Evolutionary conservation across 768 basidiomycete genomes (phyloP), one percentile per base, ranked within the genome.

Genomic region (Lyophyllum decastes): DNA sequence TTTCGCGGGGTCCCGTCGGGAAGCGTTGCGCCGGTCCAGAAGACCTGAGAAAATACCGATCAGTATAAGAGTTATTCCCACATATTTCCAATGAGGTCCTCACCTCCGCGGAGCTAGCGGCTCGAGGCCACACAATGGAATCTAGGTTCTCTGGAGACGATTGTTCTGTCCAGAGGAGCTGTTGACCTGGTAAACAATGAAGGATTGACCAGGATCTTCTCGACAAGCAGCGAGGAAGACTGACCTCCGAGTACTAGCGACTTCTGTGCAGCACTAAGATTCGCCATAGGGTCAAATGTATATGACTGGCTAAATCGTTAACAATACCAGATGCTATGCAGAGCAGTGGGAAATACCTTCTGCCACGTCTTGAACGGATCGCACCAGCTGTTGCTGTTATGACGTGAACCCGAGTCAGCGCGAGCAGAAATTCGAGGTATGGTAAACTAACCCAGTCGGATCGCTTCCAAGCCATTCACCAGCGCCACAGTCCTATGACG

Each of bases 291-390:
- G 66, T 94, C 80, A 72, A 92, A 93, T 2, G 85, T 83, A 71
- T 87, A 89, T 1, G 87, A 72, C 77, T 73, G 34, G n/a, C 17
- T 5, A 24, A n/a, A 24, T 33, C 35, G n/a, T 45, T 19, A 41
- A 55, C 19, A 27, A 19, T 14, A 17, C 21, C 41, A 44, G 24
- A 16, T 52, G 12, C 22, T 16, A 24, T 25, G 17, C 22, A 35
- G 33, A 17, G 47, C 24, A 19, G 4, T n/a, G 6, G 30, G 19
- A 49, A 22, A 22, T 54, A 88, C 87, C 72, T 84, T 81, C 66
- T 88, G 84, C 90, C 90, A 93, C 4, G 85, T 84, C 71, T 90
- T 90, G 82, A 87, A 90, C 0, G 88, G 87, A 61, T 87, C 87
- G 64, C 87, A 89, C 87, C 88, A 90, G 63, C 84, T 85, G 56